phyloP scores from a whole-genome alignment of 768 basidiomycete species.

The Leccinum aurantiacum region DNA sequence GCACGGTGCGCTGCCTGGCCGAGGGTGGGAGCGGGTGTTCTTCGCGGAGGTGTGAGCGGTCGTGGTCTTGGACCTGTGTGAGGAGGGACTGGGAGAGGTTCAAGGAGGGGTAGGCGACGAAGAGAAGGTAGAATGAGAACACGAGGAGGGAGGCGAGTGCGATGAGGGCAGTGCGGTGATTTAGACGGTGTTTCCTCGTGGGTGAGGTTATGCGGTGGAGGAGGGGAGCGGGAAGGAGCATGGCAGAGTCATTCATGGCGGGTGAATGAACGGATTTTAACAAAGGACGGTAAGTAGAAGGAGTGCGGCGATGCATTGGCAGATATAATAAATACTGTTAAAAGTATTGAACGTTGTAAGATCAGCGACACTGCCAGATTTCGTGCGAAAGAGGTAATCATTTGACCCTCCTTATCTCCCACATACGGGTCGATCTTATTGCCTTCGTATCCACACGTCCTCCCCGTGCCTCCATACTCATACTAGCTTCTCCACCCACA shows the following conservation, averaged over 20 bases:
- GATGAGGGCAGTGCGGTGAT: constrained; percentile 53
- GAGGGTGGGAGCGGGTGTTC: constrained; percentile 28
- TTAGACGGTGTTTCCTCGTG: constrained; percentile 37
- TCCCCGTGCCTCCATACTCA: background rate
- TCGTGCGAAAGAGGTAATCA: background rate
- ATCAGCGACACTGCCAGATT: background rate
- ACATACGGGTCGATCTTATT: background rate
- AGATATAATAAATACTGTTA: background rate
- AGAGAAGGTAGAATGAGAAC: constrained; percentile 56
- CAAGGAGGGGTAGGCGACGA: constrained; percentile 45
- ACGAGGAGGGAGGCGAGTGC: constrained; percentile 51
- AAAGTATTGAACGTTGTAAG: background rate
- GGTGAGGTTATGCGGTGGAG: constrained; percentile 21
- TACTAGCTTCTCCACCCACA: background rate
- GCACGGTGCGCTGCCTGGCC: constrained; percentile 11
- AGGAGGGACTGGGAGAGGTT: constrained; percentile 38
- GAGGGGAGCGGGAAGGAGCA: constrained; percentile 36
- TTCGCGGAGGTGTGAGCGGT: constrained; percentile 1
- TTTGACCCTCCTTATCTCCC: background rate
- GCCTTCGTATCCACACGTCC: background rate
- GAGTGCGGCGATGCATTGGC: constrained; percentile 31
- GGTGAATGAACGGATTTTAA: constrained; percentile 11
- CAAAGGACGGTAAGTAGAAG: constrained; percentile 16
- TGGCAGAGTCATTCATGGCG: background rate
- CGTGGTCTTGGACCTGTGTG: constrained; percentile 18